Evolutionary conservation across 2,329 filamentous ascomycete species (phyloP), one percentile per base, ranked within the genome.

Genomic region (Fusarium kyushuense): DNA sequence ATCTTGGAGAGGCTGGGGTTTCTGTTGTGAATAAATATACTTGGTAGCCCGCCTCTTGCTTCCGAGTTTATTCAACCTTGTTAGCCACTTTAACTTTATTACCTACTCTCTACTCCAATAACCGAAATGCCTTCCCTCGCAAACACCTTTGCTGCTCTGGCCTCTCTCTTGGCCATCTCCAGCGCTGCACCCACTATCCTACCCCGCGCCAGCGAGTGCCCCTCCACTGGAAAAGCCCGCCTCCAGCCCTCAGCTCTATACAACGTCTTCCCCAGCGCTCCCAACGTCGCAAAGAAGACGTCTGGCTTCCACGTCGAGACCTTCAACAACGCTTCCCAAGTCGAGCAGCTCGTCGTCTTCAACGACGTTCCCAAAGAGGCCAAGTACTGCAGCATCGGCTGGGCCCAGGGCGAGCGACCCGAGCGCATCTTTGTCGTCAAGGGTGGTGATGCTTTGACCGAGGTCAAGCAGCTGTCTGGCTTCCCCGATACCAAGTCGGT

Each of bases 351-450:
- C 2, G 65, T 71, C 21, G 64, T 76, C 29, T 80, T 80, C 72
- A 55, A 43, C 10, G 75, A 73, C 6, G 72, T 80, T 53, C 78
- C 78, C 0, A 36, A 73, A 0, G 25, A 57, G 0, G 77, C 77
- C 11, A 74, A 70, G 51, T 43, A 49, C 3, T 80, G 78, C 72
- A 38, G 38, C 5, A 63, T 80, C n/a, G 60, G 63, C 14, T 80
- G 78, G 78, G 48, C 45, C 6, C 78, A 80, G n/a, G 81, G 78
- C 19, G 76, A 75, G 10, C 76, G 67, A 63, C 76, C 73, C 54
- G 76, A 79, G 45, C 81, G 78, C 53, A 75, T 76, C 54, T 80
- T 82, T 61, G 75, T 76, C 66, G 79, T 80, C 63, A 68, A 73
- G 25, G 73, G 74, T 19, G 27, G 42, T 23, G 75, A 69, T 54